Base-by-base conservation (phyloP, 768 basidiomycete species). In the Mrakia gelida region DNA sequence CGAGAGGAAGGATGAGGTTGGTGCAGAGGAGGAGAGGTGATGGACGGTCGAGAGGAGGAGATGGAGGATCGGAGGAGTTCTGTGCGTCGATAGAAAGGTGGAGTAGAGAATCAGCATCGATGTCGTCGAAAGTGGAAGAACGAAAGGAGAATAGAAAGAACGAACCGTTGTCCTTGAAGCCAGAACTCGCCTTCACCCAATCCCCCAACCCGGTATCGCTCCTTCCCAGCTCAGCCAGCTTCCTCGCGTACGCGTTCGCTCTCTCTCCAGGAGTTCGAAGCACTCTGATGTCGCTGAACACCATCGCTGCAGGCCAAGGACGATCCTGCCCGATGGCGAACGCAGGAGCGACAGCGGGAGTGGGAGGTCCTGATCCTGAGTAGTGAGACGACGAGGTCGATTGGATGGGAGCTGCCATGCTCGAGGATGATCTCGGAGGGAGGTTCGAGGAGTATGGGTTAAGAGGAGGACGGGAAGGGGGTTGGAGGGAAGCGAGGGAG, bases 141-240 rank as follows among this genome's bases (percentile, higher is more conserved):
- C 15, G 16, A 28, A 23, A 28, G 28, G 5, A n/a, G 49, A 30
- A 49, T 3, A 5, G 13, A 13, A 16, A 10, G n/a, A 45, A 72
- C 52, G 28, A n/a, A 72, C 71, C 52, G n/a, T n/a, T 71, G 1
- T 56, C 71, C 28, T 72, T 56, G 13, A 56, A 56, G 6, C 68
- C 76, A 41, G 34, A 38, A 15, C 28, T 28, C 30, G 54, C 67
- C 68, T 34, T 80, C 34, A 93, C 84, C 94, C 94, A 95, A n/a
- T 91, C 89, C 28, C 86, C 85, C 73, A 95, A 84, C 45, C 93
- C 92, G 80, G 91, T 91, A 81, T 93, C 91, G 81, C 89, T 90
- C 79, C 87, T 85, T 75, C 89, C 89, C 28, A 95, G 83, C 82
- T 94, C 92, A 81, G 93, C 92, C 80, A 95, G 92, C 86, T 94